These are phyloP conservation scores for Trametes elegans DNA, from an alignment of 768 basidiomycete species.

Conservation along the genomic window DNA sequence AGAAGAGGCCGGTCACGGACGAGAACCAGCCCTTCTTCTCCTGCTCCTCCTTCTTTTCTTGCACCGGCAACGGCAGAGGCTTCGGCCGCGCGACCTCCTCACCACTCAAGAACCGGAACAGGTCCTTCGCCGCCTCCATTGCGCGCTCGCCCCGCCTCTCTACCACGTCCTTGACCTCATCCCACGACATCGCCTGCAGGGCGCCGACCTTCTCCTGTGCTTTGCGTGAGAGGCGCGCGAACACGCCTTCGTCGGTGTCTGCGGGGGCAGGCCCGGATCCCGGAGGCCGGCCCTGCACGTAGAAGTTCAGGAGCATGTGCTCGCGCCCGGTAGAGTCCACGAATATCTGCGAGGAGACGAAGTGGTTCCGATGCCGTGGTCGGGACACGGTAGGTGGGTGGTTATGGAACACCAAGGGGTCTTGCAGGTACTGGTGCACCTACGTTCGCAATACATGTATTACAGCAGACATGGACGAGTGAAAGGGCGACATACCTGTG, in stretches of 20 bases:
- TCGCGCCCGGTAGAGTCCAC: constrained; percentile 73
- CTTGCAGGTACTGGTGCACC: constrained; percentile 68
- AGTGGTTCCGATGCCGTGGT: constrained; percentile 80
- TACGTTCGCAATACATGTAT: constrained; percentile 26
- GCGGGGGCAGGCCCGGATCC: constrained; percentile 28
- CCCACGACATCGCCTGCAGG: constrained; percentile 52
- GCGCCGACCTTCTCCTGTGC: constrained; percentile 36
- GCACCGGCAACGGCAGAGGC: constrained; percentile 26
- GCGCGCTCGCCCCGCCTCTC: constrained; percentile 40
- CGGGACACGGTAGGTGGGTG: constrained; percentile 73
- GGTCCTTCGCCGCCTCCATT: constrained; percentile 48
- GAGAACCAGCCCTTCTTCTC: constrained; percentile 40
- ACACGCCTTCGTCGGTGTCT: constrained; percentile 37
- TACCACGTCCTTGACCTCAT: constrained; percentile 50
- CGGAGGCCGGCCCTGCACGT: constrained; percentile 60
- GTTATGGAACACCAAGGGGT: constrained; percentile 74
- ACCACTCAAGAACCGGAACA: constrained; percentile 76
- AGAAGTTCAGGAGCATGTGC: constrained; percentile 85
- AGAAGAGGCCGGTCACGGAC: constrained; percentile 67
- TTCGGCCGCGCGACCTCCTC: constrained; percentile 42
- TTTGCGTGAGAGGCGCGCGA: constrained; percentile 46
- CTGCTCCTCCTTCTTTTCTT: constrained; percentile 34
- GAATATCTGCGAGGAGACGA: constrained; percentile 75
- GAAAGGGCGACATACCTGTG: constrained; percentile 34
- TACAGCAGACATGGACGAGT: background rate